Evolutionary conservation across 441 rosid species (phyloP).

Genomic region (Populus hybrid): DNA sequence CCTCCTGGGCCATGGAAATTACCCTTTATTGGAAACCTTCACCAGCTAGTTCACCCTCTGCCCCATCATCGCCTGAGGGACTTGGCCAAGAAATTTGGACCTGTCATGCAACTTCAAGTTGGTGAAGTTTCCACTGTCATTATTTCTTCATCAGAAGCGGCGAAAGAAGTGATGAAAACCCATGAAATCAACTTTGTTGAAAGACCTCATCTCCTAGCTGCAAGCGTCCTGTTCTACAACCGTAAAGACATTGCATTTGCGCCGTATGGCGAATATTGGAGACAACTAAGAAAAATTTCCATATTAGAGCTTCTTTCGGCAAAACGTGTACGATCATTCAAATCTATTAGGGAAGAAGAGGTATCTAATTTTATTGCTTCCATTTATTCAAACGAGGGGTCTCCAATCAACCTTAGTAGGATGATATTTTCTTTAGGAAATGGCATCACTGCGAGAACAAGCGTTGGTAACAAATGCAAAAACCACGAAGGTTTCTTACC

Average conservation of each 20-base stretch:
- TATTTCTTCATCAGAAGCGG: too few species aligned
- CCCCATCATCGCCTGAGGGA: too few species aligned
- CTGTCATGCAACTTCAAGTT: too few species aligned
- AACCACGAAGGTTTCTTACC: neutral
- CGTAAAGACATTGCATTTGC: constrained; percentile 1
- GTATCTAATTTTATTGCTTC: neutral
- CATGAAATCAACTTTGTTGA: neutral
- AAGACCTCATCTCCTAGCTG: neutral
- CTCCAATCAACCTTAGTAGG: neutral
- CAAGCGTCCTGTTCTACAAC: neutral
- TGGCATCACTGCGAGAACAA: neutral
- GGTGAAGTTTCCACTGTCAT: too few species aligned
- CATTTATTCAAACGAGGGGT: neutral
- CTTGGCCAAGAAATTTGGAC: too few species aligned
- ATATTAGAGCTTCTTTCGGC: neutral
- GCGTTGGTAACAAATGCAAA: neutral
- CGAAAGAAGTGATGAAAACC: too few species aligned
- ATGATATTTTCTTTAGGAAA: neutral
- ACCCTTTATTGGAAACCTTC: too few species aligned
- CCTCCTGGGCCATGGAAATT: too few species aligned
- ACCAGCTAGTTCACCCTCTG: too few species aligned
- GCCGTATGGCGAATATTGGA: constrained; percentile 5
- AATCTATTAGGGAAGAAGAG: neutral
- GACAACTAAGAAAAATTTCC: neutral
- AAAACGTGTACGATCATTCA: constrained; percentile 4